Percentiles rank a stretch among this genome's conserved stretches.
Evolutionary conservation across 495 filamentous ascomycete species (phyloP).

Genomic region (Chaetomium cochliodes): DNA sequence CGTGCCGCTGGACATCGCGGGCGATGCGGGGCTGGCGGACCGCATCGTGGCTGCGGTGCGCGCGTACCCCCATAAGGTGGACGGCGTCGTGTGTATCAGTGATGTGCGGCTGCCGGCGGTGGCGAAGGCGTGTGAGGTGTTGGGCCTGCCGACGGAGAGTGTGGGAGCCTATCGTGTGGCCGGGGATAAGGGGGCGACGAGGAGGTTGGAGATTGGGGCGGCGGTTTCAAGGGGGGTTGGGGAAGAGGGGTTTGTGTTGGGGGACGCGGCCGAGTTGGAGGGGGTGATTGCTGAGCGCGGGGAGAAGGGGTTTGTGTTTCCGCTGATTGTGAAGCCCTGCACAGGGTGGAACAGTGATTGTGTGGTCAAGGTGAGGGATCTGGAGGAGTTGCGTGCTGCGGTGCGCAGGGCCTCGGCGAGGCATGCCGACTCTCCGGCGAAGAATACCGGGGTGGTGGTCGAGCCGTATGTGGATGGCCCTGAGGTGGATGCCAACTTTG

Average conservation of each 20-base stretch:
- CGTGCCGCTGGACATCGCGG: constrained; percentile 27
- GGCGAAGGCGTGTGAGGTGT: constrained; percentile 22
- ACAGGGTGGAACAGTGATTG: constrained; percentile 46
- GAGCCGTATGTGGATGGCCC: constrained; percentile 39
- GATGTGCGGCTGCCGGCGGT: constrained; percentile 28
- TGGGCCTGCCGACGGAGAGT: constrained; percentile 24
- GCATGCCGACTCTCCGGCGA: constrained; percentile 23
- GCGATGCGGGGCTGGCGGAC: constrained; percentile 18
- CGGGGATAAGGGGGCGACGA: constrained; percentile 26
- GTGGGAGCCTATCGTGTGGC: constrained; percentile 24
- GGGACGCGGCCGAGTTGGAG: constrained; percentile 17
- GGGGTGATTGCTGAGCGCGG: neutral
- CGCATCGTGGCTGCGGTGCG: constrained; percentile 27
- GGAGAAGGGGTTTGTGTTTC: constrained; percentile 29
- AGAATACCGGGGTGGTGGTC: constrained; percentile 32
- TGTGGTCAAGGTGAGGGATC: constrained; percentile 41
- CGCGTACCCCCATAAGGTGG: constrained; percentile 22
- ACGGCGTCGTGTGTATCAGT: constrained; percentile 33
- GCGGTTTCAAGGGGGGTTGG: neutral
- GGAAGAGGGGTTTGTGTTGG: constrained; percentile 23
- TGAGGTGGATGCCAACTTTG: constrained; percentile 48
- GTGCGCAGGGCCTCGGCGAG: constrained; percentile 26
- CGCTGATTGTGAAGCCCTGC: constrained; percentile 49
- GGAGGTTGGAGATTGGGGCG: constrained; percentile 17
- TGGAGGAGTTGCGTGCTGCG: constrained; percentile 32